Conservation (phyloP, 768 basidiomycete species). For the Termitomyces sp. region DNA sequence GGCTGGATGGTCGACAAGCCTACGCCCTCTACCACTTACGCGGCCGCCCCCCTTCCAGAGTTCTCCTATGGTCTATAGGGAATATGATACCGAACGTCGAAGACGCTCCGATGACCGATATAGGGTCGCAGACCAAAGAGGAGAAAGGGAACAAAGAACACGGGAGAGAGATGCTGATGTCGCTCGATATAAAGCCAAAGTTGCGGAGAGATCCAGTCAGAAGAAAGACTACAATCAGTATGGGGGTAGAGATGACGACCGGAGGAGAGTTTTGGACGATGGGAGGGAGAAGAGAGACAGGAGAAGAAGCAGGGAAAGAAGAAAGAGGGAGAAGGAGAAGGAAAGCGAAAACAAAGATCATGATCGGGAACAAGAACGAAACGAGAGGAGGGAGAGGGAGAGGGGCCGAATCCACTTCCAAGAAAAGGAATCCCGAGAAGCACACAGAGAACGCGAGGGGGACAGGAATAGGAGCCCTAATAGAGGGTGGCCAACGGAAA, state of each 20-base stretch:
- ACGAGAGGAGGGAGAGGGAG: slow-evolving; percentile 15
- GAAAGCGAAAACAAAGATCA: slow-evolving; percentile 7
- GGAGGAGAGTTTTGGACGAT: background rate
- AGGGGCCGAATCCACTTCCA: slow-evolving; percentile 5
- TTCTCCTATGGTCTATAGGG: background rate
- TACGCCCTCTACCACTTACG: background rate
- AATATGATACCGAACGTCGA: background rate
- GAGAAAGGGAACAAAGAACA: background rate
- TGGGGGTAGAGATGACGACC: slow-evolving; percentile 12
- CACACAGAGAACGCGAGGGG: slow-evolving; percentile 5
- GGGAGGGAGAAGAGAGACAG: background rate
- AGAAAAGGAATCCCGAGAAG: background rate
- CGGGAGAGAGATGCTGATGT: background rate
- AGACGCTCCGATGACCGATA: background rate
- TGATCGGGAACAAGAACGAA: slow-evolving; percentile 9
- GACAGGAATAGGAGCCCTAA: slow-evolving; percentile 3
- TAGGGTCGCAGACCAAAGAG: background rate
- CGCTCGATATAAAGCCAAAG: slow-evolving; percentile 7
- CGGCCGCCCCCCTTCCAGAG: background rate
- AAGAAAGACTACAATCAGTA: slow-evolving; percentile 15
- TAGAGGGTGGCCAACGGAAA: slow-evolving; percentile 1
- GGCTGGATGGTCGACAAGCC: background rate
- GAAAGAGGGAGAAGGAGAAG: slow-evolving; percentile 10
- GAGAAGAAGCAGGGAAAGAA: background rate
- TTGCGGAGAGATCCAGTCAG: background rate